phyloP scores from a whole-genome alignment of 345 rosid species.

The Bretschneidera sinensis region DNA sequence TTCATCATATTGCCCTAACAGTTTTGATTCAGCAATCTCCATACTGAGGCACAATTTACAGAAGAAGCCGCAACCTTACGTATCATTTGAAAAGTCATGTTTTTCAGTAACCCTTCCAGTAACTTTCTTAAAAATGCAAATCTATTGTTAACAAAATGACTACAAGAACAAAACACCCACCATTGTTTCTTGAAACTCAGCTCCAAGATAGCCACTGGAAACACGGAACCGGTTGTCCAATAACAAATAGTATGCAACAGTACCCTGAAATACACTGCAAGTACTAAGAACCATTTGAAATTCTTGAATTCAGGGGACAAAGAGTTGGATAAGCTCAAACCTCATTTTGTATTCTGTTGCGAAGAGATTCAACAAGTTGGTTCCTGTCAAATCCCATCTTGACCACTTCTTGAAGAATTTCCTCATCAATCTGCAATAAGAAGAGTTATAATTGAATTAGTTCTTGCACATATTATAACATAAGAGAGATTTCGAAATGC shows the following conservation, averaged over 20 bases:
- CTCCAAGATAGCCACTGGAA: constrained; percentile 72
- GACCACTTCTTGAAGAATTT: constrained; percentile 72
- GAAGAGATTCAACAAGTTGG: constrained; percentile 72
- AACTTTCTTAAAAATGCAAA: background rate
- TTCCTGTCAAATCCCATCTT: constrained; percentile 71
- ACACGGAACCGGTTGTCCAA: constrained; percentile 75
- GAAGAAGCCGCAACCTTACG: too few species aligned
- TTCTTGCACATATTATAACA: too few species aligned
- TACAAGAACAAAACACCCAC: constrained; percentile 34
- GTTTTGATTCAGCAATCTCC: background rate
- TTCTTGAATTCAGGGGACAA: constrained; percentile 1
- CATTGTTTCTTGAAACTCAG: constrained; percentile 68
- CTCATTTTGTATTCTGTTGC: constrained; percentile 71
- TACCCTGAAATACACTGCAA: constrained; percentile 55
- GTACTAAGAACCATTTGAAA: constrained; percentile 10
- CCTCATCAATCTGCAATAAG: constrained; percentile 74
- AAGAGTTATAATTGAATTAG: background rate
- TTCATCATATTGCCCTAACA: background rate
- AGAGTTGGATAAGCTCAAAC: constrained; percentile 31
- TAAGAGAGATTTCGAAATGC: too few species aligned
- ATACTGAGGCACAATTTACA: background rate
- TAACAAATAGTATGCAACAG: constrained; percentile 85
- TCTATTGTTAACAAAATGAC: background rate
- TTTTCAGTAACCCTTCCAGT: background rate
- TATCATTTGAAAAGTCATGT: background rate